Evolutionary conservation across 2,329 filamentous ascomycete genomes (phyloP).

Genomic region (Pestalotiopsis sp.): DNA sequence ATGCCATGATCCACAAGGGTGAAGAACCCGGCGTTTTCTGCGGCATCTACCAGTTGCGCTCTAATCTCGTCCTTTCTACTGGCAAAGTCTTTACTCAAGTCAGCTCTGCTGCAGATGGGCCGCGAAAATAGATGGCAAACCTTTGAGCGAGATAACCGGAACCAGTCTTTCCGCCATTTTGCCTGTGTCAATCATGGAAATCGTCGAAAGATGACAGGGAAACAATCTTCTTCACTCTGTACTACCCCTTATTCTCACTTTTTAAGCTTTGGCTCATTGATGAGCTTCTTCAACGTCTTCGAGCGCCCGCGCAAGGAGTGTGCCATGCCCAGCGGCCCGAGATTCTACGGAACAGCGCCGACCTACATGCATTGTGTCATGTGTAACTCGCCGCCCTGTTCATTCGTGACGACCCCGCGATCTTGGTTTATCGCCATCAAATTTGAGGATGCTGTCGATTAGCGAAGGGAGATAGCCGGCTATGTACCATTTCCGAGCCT

Average conservation of each 20-base stretch:
- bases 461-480: not conserved
- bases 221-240: no score
- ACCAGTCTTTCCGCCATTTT: conserved; percentile 4
- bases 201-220: no score
- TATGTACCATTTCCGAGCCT: not conserved
- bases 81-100: not conserved
- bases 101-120: not conserved
- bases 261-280: no score
- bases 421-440: not conserved
- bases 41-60: not conserved
- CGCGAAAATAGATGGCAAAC: not conserved
- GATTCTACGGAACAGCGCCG: not conserved
- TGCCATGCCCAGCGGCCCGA: not conserved
- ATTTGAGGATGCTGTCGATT: not conserved
- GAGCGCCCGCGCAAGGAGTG: no score
- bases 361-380: not conserved
- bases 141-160: conserved; percentile 3
- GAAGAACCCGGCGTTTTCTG: conserved; percentile 1
- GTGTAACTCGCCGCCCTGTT: not conserved
- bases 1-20: conserved; percentile 2
- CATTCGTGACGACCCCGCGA: not conserved
- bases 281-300: no score
- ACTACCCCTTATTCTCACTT: no score
- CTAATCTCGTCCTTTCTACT: not conserved
- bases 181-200: not conserved